phyloP scores from a whole-genome alignment of 768 basidiomycete species.

The Rhizopogon roseolus region DNA sequence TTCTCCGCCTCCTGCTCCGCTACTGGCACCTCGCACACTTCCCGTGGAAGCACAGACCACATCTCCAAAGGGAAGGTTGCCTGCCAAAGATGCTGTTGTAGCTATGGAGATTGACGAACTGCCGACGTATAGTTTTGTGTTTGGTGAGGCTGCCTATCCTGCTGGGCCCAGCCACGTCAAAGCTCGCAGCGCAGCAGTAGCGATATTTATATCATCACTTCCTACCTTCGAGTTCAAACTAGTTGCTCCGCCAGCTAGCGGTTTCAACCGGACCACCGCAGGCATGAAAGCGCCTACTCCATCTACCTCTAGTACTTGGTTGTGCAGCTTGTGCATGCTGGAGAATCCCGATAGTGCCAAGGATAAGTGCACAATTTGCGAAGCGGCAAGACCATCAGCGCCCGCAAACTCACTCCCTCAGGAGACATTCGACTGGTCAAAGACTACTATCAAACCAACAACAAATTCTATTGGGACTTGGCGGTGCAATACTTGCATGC shows the following conservation, averaged over 20 bases:
- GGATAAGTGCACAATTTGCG: constrained; percentile 44
- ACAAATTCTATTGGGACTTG: constrained; percentile 25
- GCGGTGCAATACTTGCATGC: constrained; percentile 35
- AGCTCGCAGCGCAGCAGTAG: constrained; percentile 33
- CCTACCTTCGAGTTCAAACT: constrained; percentile 38
- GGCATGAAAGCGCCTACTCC: constrained; percentile 44
- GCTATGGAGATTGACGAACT: constrained; percentile 27
- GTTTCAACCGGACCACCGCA: constrained; percentile 61
- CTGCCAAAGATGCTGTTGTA: constrained; percentile 21
- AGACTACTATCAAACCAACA: constrained; percentile 30
- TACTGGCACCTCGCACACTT: constrained; percentile 22
- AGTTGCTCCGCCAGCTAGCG: constrained; percentile 16
- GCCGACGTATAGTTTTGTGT: constrained; percentile 29
- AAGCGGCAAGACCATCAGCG: constrained; percentile 27
- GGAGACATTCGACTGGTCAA: constrained; percentile 32
- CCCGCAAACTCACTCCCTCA: constrained; percentile 2
- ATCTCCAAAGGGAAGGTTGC: constrained; percentile 18
- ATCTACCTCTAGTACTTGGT: constrained; percentile 39
- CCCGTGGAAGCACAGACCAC: constrained; percentile 14
- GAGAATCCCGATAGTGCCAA: constrained; percentile 31
- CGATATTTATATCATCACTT: constrained; percentile 36
- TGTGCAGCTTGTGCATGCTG: constrained; percentile 47
- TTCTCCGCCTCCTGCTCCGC: not conserved
- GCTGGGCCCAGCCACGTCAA: constrained; percentile 17
- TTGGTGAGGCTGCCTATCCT: constrained; percentile 9